Evolutionary conservation across 768 basidiomycete species (phyloP).

Genomic region (Phanerodontia chrysosporium): DNA sequence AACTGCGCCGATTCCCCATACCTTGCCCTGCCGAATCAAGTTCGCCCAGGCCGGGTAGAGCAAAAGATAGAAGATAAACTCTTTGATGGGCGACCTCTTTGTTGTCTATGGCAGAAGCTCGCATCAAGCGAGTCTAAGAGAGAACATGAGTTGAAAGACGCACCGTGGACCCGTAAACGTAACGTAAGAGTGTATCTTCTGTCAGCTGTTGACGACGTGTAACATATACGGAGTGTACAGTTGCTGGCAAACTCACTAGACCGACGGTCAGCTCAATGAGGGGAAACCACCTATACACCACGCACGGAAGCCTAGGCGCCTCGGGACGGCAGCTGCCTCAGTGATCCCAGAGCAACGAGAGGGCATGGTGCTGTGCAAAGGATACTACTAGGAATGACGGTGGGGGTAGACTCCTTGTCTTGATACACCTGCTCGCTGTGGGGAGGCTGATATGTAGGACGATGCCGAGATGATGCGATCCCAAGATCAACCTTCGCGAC

Average conservation of each 20-base stretch:
- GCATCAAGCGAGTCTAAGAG: no score
- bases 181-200: neutral
- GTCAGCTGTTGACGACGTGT: neutral
- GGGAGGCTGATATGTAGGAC: neutral
- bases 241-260: neutral
- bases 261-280: neutral
- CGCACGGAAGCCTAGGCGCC: neutral
- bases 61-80: neutral
- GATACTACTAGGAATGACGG: no score
- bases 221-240: neutral
- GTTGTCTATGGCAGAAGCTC: neutral
- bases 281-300: neutral
- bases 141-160: no score
- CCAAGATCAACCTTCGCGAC: neutral
- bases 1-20: neutral
- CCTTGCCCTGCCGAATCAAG: neutral
- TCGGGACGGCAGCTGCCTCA: neutral
- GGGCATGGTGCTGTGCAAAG: neutral
- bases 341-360: neutral
- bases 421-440: no score
- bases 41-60: neutral
- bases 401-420: no score
- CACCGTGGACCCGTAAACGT: neutral
- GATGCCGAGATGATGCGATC: neutral
- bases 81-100: neutral